Conservation (phyloP, 2,329 filamentous ascomycete species). For the Monilinia fructicola region DNA sequence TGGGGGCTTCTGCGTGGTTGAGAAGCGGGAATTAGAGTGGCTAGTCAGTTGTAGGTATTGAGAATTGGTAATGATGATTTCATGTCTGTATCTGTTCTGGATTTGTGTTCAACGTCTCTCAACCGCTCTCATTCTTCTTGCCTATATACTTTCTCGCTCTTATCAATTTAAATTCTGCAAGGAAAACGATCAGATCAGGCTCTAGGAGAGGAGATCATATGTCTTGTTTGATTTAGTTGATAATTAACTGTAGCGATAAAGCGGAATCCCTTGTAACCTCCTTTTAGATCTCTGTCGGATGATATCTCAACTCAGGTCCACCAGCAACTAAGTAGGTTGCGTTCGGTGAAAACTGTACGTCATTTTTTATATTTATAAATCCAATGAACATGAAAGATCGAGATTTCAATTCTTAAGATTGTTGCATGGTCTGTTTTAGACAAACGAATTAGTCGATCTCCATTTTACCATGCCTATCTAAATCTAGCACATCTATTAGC, state of each 20-base stretch:
- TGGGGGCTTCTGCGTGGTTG: constrained; percentile 48
- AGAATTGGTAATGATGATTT: background rate
- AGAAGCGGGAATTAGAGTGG: constrained; percentile 23
- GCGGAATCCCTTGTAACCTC: too few relatives aligned
- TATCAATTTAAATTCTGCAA: background rate
- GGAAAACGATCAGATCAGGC: background rate
- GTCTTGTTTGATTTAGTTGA: too few relatives aligned
- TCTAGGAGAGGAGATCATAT: too few relatives aligned
- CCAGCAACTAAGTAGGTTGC: background rate
- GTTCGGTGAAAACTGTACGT: background rate
- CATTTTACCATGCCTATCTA: too few relatives aligned
- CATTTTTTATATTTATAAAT: background rate
- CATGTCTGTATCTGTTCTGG: background rate
- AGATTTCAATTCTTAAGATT: too few relatives aligned
- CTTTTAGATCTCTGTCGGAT: too few relatives aligned
- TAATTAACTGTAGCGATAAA: too few relatives aligned
- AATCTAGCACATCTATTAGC: too few relatives aligned
- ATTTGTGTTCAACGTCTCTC: background rate
- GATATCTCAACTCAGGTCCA: background rate
- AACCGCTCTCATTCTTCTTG: background rate
- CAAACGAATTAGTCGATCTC: too few relatives aligned
- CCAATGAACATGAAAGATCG: background rate
- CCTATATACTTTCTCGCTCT: background rate
- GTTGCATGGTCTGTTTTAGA: too few relatives aligned
- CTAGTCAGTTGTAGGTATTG: background rate